Base-by-base conservation (phyloP, 768 basidiomycete genomes). In the Tricholoma flavovirens region DNA sequence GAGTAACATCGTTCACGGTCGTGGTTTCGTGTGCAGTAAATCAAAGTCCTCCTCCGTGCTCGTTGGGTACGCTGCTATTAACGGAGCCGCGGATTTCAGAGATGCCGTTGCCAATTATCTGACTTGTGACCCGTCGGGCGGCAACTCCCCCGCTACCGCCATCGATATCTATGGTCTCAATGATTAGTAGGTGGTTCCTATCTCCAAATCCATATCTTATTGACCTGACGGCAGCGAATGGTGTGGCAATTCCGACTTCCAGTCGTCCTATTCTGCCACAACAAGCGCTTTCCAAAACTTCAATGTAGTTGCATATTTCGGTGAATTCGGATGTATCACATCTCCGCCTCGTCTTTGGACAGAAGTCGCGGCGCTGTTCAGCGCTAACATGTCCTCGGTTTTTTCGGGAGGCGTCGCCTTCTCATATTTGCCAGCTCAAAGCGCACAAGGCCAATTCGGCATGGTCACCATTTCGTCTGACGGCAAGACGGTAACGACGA, bases 321-420 rank as follows among this genome's bases (percentile, higher is more conserved):
- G 89, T 66, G 91, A 93, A 78, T 96, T 81, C 54, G 90, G 92
- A 55, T 90, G 88, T 68, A 82, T 86, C 66, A 77, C 74, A 7
- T 69, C 66, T 21, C 72, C 74, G 17, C 77, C 90, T 49, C 83
- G 88, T 64, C 72, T 84, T 32, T 97, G 92, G 91, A 85, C 84
- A 33, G 94, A 97, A 67, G 82, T 84, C 12, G 76, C 69, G 48
- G 82, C 86, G 24, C 76, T 96, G 24, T 90, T 90, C 68, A 80
- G 87, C 57, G 67, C 79, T 10, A 70, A 87, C 6, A 90, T 94
- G 82, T 79, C 84, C 17, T 71, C 83, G 54, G 84, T 87, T 50
- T 96, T 88, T 85, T 93, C 90, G 30, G 94, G 94, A 59, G 93
- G 90, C 52, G 62, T 96, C 53, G 93, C 93, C 3, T 93, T 92